Percentiles rank a stretch among this genome's conserved stretches.
Evolutionary conservation across 208 protist genomes (phyloP).

Genomic region (Naegleria lovaniensis): DNA sequence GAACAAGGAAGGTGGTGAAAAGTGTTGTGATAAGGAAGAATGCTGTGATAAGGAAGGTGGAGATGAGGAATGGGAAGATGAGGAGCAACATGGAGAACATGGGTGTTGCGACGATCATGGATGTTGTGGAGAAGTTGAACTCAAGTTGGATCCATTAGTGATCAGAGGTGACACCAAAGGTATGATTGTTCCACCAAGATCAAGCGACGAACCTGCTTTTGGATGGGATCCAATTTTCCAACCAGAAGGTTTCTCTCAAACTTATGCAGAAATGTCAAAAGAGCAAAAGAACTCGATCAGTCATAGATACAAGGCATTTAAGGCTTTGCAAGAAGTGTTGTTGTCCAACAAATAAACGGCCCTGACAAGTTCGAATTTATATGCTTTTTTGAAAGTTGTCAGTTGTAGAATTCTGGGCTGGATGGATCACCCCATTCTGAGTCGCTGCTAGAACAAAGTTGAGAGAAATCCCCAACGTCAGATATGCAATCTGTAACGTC

Average conservation of each 20-base stretch:
- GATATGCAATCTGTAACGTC: too few species aligned
- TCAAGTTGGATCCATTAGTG: slow-evolving; percentile 43
- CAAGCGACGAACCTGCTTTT: slow-evolving; percentile 54
- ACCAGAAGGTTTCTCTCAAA: slow-evolving; percentile 57
- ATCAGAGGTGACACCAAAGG: slow-evolving; percentile 65
- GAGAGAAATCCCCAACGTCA: too few species aligned
- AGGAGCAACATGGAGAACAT: background rate
- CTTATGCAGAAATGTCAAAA: slow-evolving; percentile 71
- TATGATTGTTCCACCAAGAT: slow-evolving; percentile 55
- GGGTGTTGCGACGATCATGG: background rate
- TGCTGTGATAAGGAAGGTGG: background rate
- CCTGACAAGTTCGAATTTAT: too few species aligned
- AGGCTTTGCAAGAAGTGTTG: background rate
- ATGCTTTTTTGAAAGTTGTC: too few species aligned
- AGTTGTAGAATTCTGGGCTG: too few species aligned
- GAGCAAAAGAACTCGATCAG: slow-evolving; percentile 4
- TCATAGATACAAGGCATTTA: slow-evolving; percentile 17
- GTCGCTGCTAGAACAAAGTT: too few species aligned
- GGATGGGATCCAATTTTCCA: slow-evolving; percentile 94
- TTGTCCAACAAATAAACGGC: background rate
- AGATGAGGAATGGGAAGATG: slow-evolving; percentile 1
- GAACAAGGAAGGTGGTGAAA: background rate
- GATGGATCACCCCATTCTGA: too few species aligned
- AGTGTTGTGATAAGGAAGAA: background rate
- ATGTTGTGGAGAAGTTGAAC: background rate